A percentile compares a stretch with the other conserved stretches of the same genome.
phyloP scores from a whole-genome alignment of 148 eudicot genomes.

The Camellia sinensis region DNA sequence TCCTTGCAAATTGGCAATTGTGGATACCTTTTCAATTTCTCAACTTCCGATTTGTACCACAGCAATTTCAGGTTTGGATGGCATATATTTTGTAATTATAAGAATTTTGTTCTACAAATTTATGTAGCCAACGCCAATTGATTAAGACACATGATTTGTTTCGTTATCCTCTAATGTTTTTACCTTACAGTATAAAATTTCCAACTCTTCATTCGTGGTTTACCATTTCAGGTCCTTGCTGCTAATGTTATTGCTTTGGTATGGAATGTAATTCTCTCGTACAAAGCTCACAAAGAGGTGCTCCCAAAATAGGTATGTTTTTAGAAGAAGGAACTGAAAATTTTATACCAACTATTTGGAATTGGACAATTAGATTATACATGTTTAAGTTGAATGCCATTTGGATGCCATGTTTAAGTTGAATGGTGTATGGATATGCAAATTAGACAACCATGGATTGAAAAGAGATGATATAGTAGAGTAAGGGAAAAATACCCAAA shows the following conservation, averaged over 20 bases:
- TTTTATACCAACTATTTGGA: neutral
- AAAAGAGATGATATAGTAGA: neutral
- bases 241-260: constrained; percentile 68
- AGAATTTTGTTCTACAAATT: neutral
- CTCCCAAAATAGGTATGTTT: constrained; percentile 45
- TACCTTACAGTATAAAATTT: neutral
- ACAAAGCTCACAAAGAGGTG: constrained; percentile 88
- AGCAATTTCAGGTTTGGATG: constrained; percentile 80
- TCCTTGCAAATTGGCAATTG: constrained; percentile 85
- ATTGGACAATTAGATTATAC: neutral
- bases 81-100: constrained; percentile 8
- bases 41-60: constrained; percentile 93
- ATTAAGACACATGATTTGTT: neutral
- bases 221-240: constrained; percentile 71
- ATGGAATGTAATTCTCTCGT: constrained; percentile 90
- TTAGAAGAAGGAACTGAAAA: too few relatives aligned
- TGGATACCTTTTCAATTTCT: constrained; percentile 99
- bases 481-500: neutral
- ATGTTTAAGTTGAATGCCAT: neutral
- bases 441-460: neutral
- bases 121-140: neutral
- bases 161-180: neutral
- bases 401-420: neutral
- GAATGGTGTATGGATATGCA: neutral
- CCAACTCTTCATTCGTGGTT: neutral